Base-by-base conservation (phyloP, 2,329 filamentous ascomycete genomes). In the Exophiala alcalophila region DNA sequence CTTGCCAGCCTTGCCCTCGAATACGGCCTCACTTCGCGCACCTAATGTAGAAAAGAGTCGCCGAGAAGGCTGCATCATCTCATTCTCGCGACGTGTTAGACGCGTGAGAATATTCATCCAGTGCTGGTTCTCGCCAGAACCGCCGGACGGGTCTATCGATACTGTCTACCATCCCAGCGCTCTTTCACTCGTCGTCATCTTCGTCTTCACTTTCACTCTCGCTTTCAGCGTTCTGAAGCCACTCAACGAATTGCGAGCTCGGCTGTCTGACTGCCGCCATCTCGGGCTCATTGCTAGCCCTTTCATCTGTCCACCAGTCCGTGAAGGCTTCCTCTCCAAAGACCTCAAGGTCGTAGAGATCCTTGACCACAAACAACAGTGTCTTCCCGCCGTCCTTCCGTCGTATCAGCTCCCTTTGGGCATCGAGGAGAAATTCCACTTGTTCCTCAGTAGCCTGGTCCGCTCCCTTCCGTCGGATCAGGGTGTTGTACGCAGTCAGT, bases 321-420 rank as follows among this genome's bases (percentile, higher is more conserved):
- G 91, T 69, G 54, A 95, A 86, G 0, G 85, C 89, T 28, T 96
- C 90, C 59, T 95, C 88, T 61, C 95, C 88, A 1, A 96, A 68
- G 11, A 94, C 75, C 53, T 97, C 92, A 34, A 85, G 66, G 53
- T 85, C 80, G 61, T 94, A 94, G 37, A 97, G 72, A 64, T 89
- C 86, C 68, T 94, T 92, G 54, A 88, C 77, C 56, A 88, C 71
- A 26, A 83, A 86, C 3, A 90, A 76, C 23, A 97, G 74, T 7
- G 96, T 76, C 25, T 71, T 65, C 59, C 83, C 76, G 3, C 80
- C 81, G 49, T 79, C 81, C 32, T 74, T 72, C 33, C 77, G 71
- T 43, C 81, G 78, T 20, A 78, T 72, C 10, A 94, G 77, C 48
- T 94, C 89, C 52, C 80, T 81, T 66, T 98, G 91, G 53, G 94